These are phyloP conservation scores for Straminergon stramineum DNA, from an alignment of 225 moss, liverwort and hornwort genomes.

Conservation along the genomic window DNA sequence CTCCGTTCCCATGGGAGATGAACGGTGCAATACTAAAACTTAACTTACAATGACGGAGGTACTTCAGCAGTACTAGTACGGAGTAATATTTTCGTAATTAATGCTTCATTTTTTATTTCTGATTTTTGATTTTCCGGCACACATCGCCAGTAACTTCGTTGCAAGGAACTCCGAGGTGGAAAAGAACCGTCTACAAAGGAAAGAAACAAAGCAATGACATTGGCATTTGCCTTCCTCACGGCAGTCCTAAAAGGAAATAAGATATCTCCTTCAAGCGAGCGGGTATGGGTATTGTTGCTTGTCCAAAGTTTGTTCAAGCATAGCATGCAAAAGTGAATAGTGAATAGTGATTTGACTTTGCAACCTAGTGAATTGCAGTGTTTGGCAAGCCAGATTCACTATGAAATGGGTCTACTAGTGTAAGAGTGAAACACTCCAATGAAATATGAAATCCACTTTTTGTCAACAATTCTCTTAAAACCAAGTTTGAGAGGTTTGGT, in stretches of 20 bases:
- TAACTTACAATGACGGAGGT: neutral
- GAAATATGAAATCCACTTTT: neutral
- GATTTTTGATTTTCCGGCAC: neutral
- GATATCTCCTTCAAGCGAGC: neutral
- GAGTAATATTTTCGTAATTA: neutral
- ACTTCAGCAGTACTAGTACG: no score
- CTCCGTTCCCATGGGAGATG: neutral
- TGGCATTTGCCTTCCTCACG: rapidly evolving
- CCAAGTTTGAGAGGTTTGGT: rapidly evolving
- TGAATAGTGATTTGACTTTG: neutral
- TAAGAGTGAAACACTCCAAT: rapidly evolving
- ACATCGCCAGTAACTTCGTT: neutral
- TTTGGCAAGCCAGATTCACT: neutral
- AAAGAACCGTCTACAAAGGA: neutral
- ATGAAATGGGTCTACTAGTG: rapidly evolving
- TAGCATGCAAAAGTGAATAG: neutral
- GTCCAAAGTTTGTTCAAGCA: neutral
- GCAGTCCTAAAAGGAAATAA: neutral
- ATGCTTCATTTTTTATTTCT: neutral
- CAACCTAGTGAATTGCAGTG: neutral
- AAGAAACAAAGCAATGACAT: neutral
- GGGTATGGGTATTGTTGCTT: neutral
- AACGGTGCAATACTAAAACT: no score
- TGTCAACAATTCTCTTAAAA: neutral
- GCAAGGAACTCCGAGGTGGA: neutral